These are phyloP conservation scores for Aspergillus mulundensis DNA, from an alignment of 495 filamentous ascomycete species.

Conservation along the genomic window DNA sequence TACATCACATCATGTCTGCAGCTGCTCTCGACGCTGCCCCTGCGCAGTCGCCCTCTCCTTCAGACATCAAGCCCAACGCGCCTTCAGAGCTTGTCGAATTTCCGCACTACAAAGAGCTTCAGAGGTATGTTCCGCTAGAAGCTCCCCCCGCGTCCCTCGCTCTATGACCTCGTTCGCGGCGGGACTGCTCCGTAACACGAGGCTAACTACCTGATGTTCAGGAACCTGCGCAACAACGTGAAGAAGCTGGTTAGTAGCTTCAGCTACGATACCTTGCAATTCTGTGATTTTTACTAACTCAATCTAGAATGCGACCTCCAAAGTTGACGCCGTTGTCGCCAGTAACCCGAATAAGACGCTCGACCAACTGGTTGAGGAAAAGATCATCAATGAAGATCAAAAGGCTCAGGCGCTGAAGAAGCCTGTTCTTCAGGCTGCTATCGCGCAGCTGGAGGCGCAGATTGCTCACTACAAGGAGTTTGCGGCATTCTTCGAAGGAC, in stretches of 20 bases:
- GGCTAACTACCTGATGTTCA: slow-evolving; percentile 27
- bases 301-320: slow-evolving; percentile 66
- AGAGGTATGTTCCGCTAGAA: slow-evolving; percentile 59
- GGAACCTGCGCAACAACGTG: slow-evolving; percentile 76
- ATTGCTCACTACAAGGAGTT: slow-evolving; percentile 78
- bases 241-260: slow-evolving; percentile 76
- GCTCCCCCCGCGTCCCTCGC: not conserved
- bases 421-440: slow-evolving; percentile 70
- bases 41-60: slow-evolving; percentile 30
- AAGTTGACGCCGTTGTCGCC: slow-evolving; percentile 71
- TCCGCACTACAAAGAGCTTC: slow-evolving; percentile 75
- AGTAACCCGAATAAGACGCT: slow-evolving; percentile 72
- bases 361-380: slow-evolving; percentile 74
- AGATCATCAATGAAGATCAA: slow-evolving; percentile 91
- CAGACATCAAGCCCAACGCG: slow-evolving; percentile 35
- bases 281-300: slow-evolving; percentile 9
- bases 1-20: slow-evolving; percentile 40
- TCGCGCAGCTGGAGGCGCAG: slow-evolving; percentile 78
- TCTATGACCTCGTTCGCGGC: not conserved
- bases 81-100: slow-evolving; percentile 51
- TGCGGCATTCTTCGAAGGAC: slow-evolving; percentile 70
- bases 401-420: slow-evolving; percentile 87
- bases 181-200: not conserved
- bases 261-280: not conserved
- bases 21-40: slow-evolving; percentile 26